A percentile compares a stretch with the other conserved stretches of the same genome.
Evolutionary conservation across 2,329 filamentous ascomycete genomes (phyloP).

Genomic region (Penicillium fuscoglaucum): DNA sequence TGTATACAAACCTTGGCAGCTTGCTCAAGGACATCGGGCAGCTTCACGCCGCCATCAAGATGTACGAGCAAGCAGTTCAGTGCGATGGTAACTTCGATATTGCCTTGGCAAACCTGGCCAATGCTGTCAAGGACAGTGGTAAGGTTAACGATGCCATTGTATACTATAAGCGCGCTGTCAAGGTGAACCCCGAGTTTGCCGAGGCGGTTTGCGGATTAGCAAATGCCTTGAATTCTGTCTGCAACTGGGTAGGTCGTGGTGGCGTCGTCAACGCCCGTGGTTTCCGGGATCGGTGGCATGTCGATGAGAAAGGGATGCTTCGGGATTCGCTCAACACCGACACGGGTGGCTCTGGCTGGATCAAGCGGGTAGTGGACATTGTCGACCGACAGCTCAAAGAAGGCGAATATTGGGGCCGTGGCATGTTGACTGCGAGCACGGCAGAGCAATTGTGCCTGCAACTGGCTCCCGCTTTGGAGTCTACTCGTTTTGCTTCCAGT

Average conservation of each 20-base stretch:
- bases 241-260: constrained; percentile 87
- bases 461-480: constrained; percentile 40
- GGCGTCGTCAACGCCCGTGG: constrained; percentile 75
- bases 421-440: constrained; percentile 60
- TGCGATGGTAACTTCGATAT: constrained; percentile 97
- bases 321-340: constrained; percentile 67
- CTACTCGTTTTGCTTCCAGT: constrained; percentile 26
- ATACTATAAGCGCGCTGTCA: constrained; percentile 88
- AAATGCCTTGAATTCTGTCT: constrained; percentile 94
- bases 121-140: constrained; percentile 96
- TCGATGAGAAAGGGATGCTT: constrained; percentile 80
- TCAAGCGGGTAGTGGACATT: constrained; percentile 86
- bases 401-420: constrained; percentile 80
- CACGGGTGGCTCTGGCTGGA: constrained; percentile 69
- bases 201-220: constrained; percentile 95
- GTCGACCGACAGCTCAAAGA: constrained; percentile 85
- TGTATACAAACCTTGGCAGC: constrained; percentile 95
- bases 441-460: constrained; percentile 56
- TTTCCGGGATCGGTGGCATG: constrained; percentile 86
- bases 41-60: constrained; percentile 83
- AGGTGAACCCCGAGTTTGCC: constrained; percentile 90
- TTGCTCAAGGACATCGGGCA: constrained; percentile 95
- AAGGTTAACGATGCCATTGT: constrained; percentile 86
- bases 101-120: constrained; percentile 91
- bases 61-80: constrained; percentile 93